Conservation (phyloP, 2,329 filamentous ascomycete genomes). For the Fusarium heterosporum region DNA sequence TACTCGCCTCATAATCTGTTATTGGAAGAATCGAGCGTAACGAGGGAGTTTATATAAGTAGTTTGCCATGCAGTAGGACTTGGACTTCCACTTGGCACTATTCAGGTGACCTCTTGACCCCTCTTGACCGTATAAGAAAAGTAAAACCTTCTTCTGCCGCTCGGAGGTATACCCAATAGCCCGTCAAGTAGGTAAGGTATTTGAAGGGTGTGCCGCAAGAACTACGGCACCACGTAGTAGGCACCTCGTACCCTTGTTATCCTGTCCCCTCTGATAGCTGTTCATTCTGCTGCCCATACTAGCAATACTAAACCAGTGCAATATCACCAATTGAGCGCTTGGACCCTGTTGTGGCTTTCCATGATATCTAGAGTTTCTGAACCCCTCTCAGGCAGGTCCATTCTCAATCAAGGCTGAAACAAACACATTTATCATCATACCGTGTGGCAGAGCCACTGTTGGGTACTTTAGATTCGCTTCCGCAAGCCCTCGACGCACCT, state of each 20-base stretch:
- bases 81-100: too few relatives aligned
- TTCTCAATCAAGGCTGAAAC: conserved; percentile 29
- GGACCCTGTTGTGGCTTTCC: conserved; percentile 13
- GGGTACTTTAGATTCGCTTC: background rate
- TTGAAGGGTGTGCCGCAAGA: background rate
- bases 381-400: conserved; percentile 15
- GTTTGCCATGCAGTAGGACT: too few relatives aligned
- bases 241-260: background rate
- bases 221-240: background rate
- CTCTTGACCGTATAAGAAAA: too few relatives aligned
- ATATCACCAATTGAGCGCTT: conserved; percentile 3
- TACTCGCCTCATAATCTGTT: background rate
- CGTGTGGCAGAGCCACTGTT: background rate
- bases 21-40: too few relatives aligned
- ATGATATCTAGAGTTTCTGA: background rate
- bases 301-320: background rate
- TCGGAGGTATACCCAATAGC: background rate
- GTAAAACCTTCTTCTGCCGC: background rate
- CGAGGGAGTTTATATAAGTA: too few relatives aligned
- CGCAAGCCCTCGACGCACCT: background rate
- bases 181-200: too few relatives aligned
- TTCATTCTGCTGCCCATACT: background rate
- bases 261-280: background rate
- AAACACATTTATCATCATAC: conserved; percentile 20
- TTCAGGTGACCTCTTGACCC: too few relatives aligned